A percentile compares a stretch with the other conserved stretches of the same genome.
Conservation (phyloP, 352 stramenopile genomes). For the Globisporangium radiosum region DNA sequence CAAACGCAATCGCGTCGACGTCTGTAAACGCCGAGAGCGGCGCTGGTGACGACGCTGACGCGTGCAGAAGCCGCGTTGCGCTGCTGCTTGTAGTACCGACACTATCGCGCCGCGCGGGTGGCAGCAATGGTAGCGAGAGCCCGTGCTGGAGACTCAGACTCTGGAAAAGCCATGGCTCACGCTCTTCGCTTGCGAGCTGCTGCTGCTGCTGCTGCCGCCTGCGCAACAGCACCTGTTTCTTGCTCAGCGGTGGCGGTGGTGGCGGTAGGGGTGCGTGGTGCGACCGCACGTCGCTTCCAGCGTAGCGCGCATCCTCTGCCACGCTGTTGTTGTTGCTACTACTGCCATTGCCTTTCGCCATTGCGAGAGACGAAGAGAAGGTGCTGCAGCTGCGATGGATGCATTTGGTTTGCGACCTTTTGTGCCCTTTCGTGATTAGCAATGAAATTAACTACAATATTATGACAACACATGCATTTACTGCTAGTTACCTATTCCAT, state of each 20-base stretch:
- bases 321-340: conserved; percentile 3
- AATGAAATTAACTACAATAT: too few species aligned
- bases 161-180: conserved; percentile 71
- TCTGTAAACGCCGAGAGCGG: conserved; percentile 1
- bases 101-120: not conserved
- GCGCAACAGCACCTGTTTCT: conserved; percentile 22
- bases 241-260: conserved; percentile 5
- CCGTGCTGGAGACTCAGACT: conserved; percentile 32
- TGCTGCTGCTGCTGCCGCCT: conserved; percentile 19
- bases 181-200: conserved; percentile 5
- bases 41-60: not conserved
- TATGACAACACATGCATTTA: too few species aligned
- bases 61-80: conserved; percentile 4
- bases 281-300: not conserved
- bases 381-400: not conserved
- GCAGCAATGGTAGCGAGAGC: conserved; percentile 6
- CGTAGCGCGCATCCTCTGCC: not conserved
- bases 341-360: not conserved
- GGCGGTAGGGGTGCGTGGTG: not conserved
- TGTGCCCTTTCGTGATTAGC: not conserved
- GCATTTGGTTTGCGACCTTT: too few species aligned
- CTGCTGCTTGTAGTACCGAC: not conserved
- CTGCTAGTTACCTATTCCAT: too few species aligned
- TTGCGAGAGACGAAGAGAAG: too few species aligned
- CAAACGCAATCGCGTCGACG: conserved; percentile 1